phyloP scores from a whole-genome alignment of 1,284 basidiomycete species.

The Ustilago crameri region DNA sequence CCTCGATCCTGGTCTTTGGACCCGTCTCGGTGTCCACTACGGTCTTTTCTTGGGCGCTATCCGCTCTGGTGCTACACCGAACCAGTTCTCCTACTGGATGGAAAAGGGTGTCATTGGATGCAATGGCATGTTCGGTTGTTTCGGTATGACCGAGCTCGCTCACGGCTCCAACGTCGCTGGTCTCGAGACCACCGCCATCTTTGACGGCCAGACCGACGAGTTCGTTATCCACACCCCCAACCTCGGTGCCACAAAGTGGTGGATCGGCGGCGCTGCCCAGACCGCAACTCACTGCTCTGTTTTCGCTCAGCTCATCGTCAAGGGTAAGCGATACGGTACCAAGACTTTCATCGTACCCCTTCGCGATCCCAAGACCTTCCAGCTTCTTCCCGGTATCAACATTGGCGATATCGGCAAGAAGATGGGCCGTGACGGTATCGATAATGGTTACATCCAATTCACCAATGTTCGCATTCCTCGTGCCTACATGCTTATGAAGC shows the following conservation, averaged over 20 bases:
- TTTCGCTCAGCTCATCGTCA: constrained; percentile 73
- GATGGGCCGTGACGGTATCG: constrained; percentile 74
- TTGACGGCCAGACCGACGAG: constrained; percentile 72
- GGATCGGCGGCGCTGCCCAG: constrained; percentile 73
- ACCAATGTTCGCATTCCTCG: constrained; percentile 73
- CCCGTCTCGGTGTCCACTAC: constrained; percentile 73
- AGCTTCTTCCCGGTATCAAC: constrained; percentile 71
- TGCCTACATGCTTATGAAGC: constrained; percentile 74
- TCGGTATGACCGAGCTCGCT: constrained; percentile 72
- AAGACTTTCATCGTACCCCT: constrained; percentile 71
- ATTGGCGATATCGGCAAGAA: constrained; percentile 75
- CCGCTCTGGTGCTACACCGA: constrained; percentile 53
- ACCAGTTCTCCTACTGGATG: constrained; percentile 72
- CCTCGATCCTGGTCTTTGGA: constrained; percentile 73
- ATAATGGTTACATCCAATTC: constrained; percentile 72
- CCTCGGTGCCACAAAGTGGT: constrained; percentile 68
- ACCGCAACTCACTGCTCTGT: constrained; percentile 74
- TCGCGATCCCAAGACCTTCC: constrained; percentile 71
- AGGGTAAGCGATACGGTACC: constrained; percentile 72
- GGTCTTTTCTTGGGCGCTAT: constrained; percentile 71
- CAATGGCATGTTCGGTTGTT: constrained; percentile 70
- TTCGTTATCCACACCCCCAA: constrained; percentile 73
- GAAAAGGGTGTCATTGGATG: constrained; percentile 69
- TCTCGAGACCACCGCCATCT: constrained; percentile 74
- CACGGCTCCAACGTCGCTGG: constrained; percentile 74